Evolutionary conservation across 805 yeast genomes (phyloP).

Genomic region (Candida fluviatilis): DNA sequence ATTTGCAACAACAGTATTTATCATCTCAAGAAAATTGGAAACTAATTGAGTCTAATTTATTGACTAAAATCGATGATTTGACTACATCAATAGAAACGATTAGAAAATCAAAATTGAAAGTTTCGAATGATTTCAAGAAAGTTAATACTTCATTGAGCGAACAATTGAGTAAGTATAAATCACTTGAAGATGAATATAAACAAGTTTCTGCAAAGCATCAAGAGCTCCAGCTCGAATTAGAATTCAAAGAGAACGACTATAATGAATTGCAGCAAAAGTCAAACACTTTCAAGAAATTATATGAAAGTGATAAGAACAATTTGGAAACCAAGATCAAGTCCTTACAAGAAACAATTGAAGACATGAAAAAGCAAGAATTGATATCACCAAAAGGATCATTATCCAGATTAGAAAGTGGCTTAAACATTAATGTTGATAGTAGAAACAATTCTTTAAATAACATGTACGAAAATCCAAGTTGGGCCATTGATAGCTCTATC

Average conservation of each 20-base stretch:
- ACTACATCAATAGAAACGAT: conserved; percentile 22
- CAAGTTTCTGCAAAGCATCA: conserved; percentile 24
- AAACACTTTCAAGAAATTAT: conserved; percentile 29
- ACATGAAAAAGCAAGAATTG: conserved; percentile 5
- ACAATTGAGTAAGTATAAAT: conserved; percentile 13
- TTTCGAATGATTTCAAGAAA: conserved; percentile 34
- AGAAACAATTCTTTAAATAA: not conserved
- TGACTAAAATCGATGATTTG: conserved; percentile 40
- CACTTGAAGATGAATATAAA: conserved; percentile 19
- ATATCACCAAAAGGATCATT: conserved; percentile 2
- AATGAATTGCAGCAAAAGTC: conserved; percentile 17
- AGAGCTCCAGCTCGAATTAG: conserved; percentile 14
- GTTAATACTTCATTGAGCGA: conserved; percentile 11
- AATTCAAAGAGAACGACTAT: conserved; percentile 19
- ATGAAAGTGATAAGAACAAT: conserved; percentile 25
- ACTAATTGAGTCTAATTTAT: conserved; percentile 65
- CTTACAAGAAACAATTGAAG: conserved; percentile 17
- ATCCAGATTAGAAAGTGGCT: conserved; percentile 1
- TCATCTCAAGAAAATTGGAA: conserved; percentile 82
- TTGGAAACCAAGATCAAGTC: conserved; percentile 21
- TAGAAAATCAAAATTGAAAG: conserved; percentile 24
- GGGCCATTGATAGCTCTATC: conserved; percentile 42
- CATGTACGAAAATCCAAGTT: not conserved
- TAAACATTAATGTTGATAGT: not conserved
- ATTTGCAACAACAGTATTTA: conserved; percentile 66